A percentile compares a stretch with the other conserved stretches of the same genome.
phyloP scores from a whole-genome alignment of 148 eudicot genomes.

The Tetragonia tetragonoides region DNA sequence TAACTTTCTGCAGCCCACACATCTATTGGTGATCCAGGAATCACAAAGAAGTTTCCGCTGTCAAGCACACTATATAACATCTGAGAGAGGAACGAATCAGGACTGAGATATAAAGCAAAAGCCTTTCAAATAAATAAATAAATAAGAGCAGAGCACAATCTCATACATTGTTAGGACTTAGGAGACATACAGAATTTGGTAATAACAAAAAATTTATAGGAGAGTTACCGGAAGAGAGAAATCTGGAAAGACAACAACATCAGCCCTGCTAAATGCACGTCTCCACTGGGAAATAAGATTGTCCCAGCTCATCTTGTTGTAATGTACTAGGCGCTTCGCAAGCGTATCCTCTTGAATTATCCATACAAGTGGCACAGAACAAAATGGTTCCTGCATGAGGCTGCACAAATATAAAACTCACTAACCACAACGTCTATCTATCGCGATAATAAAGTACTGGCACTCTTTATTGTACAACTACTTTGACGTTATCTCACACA shows the following conservation, averaged over 20 bases:
- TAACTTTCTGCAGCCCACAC: slow-evolving; percentile 94
- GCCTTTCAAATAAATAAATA: too few relatives aligned
- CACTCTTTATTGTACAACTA: background rate
- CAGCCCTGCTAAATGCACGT: slow-evolving; percentile 72
- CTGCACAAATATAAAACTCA: slow-evolving; percentile 91
- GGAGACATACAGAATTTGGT: background rate
- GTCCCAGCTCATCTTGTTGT: slow-evolving; percentile 61
- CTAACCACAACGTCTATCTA: slow-evolving; percentile 39
- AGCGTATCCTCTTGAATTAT: slow-evolving; percentile 84
- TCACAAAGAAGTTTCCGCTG: slow-evolving; percentile 95
- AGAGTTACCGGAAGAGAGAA: slow-evolving; percentile 74
- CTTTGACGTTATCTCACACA: background rate
- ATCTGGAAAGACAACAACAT: slow-evolving; percentile 86
- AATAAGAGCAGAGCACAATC: background rate
- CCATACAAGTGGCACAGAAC: slow-evolving; percentile 95
- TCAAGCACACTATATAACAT: slow-evolving; percentile 91
- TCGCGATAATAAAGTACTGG: background rate
- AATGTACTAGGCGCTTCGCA: slow-evolving; percentile 70
- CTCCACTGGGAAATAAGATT: slow-evolving; percentile 71
- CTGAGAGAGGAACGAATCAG: slow-evolving; percentile 56
- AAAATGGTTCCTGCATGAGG: slow-evolving; percentile 99
- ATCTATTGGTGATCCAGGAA: slow-evolving; percentile 97
- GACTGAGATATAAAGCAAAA: slow-evolving; percentile 30
- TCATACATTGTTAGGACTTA: background rate
- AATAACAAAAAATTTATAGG: background rate